These are phyloP conservation scores for Globisporangium mamillatum DNA, from an alignment of 352 stramenopile species.

Conservation along the genomic window DNA sequence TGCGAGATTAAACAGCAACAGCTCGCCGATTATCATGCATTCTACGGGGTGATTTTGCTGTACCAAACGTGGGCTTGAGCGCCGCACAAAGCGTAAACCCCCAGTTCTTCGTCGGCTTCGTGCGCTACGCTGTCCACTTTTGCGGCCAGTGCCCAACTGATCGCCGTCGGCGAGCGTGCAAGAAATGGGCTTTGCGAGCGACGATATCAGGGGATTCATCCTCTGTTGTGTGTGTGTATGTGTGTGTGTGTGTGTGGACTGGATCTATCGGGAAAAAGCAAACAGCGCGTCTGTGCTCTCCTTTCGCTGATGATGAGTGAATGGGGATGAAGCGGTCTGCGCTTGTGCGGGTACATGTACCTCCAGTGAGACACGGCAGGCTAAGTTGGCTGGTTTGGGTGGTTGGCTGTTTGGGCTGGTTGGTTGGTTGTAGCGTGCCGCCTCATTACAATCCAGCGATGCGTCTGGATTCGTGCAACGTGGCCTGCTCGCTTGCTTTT, in stretches of 20 bases:
- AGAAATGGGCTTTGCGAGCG: not conserved
- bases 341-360: not conserved
- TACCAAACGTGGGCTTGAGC: not conserved
- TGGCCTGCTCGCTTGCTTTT: not conserved
- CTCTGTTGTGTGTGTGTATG: not conserved
- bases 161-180: not conserved
- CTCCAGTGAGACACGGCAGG: not conserved
- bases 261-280: not conserved
- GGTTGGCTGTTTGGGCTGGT: not conserved
- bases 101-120: not conserved
- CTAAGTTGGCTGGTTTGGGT: not conserved
- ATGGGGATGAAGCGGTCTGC: not conserved
- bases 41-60: not conserved
- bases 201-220: not conserved
- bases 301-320: not conserved
- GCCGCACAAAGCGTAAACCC: not conserved
- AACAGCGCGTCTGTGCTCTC: not conserved
- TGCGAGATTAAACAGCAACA: not conserved
- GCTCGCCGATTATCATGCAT: not conserved
- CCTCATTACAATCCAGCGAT: not conserved
- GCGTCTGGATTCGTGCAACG: not conserved
- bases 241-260: not conserved
- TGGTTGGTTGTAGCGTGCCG: not conserved
- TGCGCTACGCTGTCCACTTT: not conserved
- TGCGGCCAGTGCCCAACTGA: not conserved